Evolutionary conservation across 768 basidiomycete species (phyloP), one percentile per base, ranked within the genome.

Genomic region (Psilocybe tampanensis): DNA sequence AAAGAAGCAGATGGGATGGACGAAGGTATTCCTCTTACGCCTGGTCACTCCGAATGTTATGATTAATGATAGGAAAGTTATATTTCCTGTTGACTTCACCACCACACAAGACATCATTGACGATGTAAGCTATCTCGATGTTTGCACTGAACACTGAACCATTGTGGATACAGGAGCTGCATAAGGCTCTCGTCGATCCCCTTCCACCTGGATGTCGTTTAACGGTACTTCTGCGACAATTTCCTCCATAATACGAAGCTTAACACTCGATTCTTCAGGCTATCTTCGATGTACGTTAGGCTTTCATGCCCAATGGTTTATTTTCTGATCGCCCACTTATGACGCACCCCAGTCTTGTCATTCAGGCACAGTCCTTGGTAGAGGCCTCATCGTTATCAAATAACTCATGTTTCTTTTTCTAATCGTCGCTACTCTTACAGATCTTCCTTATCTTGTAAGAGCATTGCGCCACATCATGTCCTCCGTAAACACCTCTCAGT

Each of bases 51-150:
- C 9, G 11, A 18, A 5, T 36, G 21, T 55, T 45, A 36, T 15
- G 19, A 44, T 15, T 19, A 21, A 5, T 32, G 13, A 26, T 8
- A 9, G n/a, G 6, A 13, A 15, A 89, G 89, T 88, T 18, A 95
- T 98, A 63, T 98, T 87, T 69, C 96, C 96, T 0, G 69, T 95
- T 18, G 97, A 99, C 70, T 92, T 86, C 77, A 81, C 92, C 75
- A 70, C 75, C 36, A 75, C 77, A 0, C 91, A 92, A 0, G 79
- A 90, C 56, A 95, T 99, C 54, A 75, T 94, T 15, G 97, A 84
- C 59, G 80, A 83, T 64, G 81, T 82, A 49, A 11, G 78, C 70
- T 0, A 4, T 26, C 34, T 54, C 9, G 13, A 21, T 9, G 29
- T 34, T 45, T 49, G 9, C 1, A 7, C 17, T 36, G 19, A 15